Base-by-base conservation (phyloP, 139 green algal genomes). In the Gonium pectorale region DNA sequence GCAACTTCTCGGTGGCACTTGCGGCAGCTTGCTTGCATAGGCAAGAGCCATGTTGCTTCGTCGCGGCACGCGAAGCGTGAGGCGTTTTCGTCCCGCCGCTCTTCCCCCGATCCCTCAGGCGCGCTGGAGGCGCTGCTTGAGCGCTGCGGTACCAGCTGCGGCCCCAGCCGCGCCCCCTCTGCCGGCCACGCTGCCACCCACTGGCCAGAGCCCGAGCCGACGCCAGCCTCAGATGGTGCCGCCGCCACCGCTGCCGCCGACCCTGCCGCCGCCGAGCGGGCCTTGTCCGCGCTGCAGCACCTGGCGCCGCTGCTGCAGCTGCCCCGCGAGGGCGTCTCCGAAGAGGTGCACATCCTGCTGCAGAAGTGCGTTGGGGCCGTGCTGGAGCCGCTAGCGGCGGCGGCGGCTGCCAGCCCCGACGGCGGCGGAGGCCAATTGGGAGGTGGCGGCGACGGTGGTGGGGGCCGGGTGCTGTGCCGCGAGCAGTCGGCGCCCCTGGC, bases 251-350 rank as follows among this genome's bases (percentile, higher is more conserved):
- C 66, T 11, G 37, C 35, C 37, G 66, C 9, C 66, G 63, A 11
- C n/a, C 27, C 27, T 0, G 17, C 63, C 35, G 52, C 68, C 51
- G 11, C 22, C 31, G 84, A 90, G 46, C 84, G 89, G 70, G 1
- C 41, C 31, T 21, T 87, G 70, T 54, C 75, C 1, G 21, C 86
- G 64, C 83, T 96, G 64, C 79, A 96, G 77, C 81, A 87, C 38
- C 79, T 96, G 40, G 86, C 83, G 6, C 71, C 70, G 21, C 56
- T 96, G 56, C 70, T 94, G 62, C 69, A 73, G 67, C 73, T 95
- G 59, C 49, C 49, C 0, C 56, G 41, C 0, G 80, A 29, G 15
- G 46, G 56, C 0, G 87, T 86, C 0, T 67, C 83, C 1, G 91
- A 94, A 40, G 91, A 94, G 87, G 84, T 92, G 37, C 35, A 54